Evolutionary conservation across 1,139 yeast genomes (phyloP).

Genomic region (Taphrina deformans): DNA sequence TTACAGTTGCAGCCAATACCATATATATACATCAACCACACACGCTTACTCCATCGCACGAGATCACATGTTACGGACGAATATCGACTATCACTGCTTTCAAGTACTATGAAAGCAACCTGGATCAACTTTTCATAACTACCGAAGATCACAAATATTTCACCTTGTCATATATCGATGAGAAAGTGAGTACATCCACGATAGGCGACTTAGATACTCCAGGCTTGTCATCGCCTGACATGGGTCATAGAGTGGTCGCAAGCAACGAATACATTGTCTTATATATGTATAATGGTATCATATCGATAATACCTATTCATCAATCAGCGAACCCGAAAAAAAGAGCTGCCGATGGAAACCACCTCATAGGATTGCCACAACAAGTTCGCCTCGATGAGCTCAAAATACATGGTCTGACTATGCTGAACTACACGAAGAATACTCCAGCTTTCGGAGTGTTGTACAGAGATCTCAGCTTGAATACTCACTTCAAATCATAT

Average conservation of each 20-base stretch:
- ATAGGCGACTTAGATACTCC: conserved; percentile 37
- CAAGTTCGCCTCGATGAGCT: conserved; percentile 39
- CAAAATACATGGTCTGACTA: conserved; percentile 36
- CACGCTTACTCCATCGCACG: conserved; percentile 35
- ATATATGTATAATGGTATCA: conserved; percentile 37
- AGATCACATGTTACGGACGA: conserved; percentile 36
- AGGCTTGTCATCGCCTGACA: conserved; percentile 36
- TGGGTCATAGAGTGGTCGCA: conserved; percentile 37
- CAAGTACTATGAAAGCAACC: conserved; percentile 16
- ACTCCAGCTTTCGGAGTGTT: conserved; percentile 39
- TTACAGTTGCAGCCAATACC: conserved; percentile 37
- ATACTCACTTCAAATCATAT: conserved; percentile 39
- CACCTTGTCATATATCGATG: conserved; percentile 34
- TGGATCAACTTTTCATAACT: conserved; percentile 38
- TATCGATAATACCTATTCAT: conserved; percentile 38
- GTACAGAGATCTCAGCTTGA: conserved; percentile 38
- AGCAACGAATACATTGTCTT: conserved; percentile 38
- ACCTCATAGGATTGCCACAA: conserved; percentile 35
- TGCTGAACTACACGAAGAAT: conserved; percentile 32
- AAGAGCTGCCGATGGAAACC: conserved; percentile 18
- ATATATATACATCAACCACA: conserved; percentile 37
- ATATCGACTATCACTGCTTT: conserved; percentile 31
- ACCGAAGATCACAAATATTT: conserved; percentile 38
- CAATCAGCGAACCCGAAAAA: conserved; percentile 18
- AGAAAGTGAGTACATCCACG: conserved; percentile 24